Evolutionary conservation across 225 moss, liverwort and hornwort genomes (phyloP).

Genomic region (Pseudoscleropodium purum): DNA sequence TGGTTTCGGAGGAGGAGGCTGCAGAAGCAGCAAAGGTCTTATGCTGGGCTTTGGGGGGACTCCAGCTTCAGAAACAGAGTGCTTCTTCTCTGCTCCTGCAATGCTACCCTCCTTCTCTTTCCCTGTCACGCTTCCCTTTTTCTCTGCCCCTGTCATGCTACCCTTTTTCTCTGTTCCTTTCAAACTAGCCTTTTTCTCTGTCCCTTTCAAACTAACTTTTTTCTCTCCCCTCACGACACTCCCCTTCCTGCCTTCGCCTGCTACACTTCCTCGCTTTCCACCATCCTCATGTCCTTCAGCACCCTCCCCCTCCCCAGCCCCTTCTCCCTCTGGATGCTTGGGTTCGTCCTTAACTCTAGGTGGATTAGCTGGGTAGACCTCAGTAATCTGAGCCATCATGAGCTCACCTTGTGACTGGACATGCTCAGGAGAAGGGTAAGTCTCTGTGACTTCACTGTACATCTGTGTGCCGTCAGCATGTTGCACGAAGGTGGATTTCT

Average conservation of each 20-base stretch:
- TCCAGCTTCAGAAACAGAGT: background rate
- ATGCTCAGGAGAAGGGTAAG: slow-evolving; percentile 1
- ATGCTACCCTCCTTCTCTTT: background rate
- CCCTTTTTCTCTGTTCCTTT: background rate
- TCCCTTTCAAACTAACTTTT: background rate
- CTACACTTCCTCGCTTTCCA: slow-evolving; percentile 1
- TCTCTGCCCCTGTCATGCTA: background rate
- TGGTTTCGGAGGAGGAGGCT: background rate
- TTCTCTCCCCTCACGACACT: background rate
- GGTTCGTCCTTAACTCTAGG: background rate
- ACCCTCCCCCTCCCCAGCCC: background rate
- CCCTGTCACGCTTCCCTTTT: background rate
- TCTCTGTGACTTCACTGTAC: slow-evolving; percentile 43
- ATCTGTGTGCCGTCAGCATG: slow-evolving; percentile 94
- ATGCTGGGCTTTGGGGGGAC: background rate
- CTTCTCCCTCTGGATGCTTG: background rate
- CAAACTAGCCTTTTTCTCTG: background rate
- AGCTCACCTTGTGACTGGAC: slow-evolving; percentile 34
- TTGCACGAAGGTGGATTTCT: slow-evolving; percentile 55
- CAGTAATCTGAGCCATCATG: slow-evolving; percentile 36
- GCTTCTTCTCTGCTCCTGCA: background rate
- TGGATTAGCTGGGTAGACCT: slow-evolving; percentile 19
- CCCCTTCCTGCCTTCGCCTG: background rate
- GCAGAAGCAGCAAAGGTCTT: background rate
- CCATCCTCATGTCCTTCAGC: background rate